phyloP scores from a whole-genome alignment of 2,329 filamentous ascomycete genomes.

The Verticillium zaregamsianum region DNA sequence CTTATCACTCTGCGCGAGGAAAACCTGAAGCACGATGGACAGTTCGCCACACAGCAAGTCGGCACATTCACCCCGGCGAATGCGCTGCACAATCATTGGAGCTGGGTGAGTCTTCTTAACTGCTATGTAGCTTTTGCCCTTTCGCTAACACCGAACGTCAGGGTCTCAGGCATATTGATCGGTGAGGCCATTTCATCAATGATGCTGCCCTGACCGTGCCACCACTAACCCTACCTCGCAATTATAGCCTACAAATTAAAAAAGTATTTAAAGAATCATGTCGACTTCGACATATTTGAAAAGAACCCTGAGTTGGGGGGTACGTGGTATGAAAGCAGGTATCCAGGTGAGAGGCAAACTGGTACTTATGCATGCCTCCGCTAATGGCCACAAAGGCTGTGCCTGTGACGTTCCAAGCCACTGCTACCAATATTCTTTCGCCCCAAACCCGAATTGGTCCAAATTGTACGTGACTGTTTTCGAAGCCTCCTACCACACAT shows the following conservation, averaged over 20 bases:
- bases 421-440: slow-evolving; percentile 42
- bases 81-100: no score
- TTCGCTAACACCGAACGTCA: no score
- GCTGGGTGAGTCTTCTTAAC: background rate
- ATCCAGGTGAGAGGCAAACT: slow-evolving; percentile 10
- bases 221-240: no score
- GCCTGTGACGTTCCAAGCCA: slow-evolving; percentile 20
- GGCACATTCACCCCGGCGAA: no score
- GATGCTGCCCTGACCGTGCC: no score
- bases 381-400: slow-evolving; percentile 17
- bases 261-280: slow-evolving; percentile 11
- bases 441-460: slow-evolving; percentile 55
- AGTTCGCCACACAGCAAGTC: no score
- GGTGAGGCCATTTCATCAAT: no score
- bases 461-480: slow-evolving; percentile 47
- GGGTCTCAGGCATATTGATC: no score
- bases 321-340: slow-evolving; percentile 28
- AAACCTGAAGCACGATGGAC: no score
- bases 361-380: no score
- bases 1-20: no score
- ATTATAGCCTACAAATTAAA: slow-evolving; percentile 15
- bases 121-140: background rate
- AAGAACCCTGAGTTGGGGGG: slow-evolving; percentile 21
- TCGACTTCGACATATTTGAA: slow-evolving; percentile 26
- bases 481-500: background rate